Evolutionary conservation across 106 monocot genomes (phyloP), one percentile per base, ranked within the genome.

Genomic region (Platanthera guangdongensis): DNA sequence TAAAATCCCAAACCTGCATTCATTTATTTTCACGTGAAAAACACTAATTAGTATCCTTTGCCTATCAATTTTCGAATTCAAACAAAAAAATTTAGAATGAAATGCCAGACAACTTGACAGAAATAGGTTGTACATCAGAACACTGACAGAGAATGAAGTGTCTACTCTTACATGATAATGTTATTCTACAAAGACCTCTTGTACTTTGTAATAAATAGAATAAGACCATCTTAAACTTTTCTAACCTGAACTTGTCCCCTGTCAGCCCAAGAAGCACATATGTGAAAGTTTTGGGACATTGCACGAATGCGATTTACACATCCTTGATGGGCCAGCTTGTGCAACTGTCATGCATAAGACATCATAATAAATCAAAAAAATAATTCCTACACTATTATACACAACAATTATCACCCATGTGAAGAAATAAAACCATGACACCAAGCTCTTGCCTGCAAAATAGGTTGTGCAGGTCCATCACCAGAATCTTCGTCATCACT

Each of bases 181-280:
- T 19, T 65, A 9, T 0, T 12, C 11, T 65, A 10, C 12, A 65
- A 32, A 39, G 39, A 39, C 39, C 2, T 39, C 39, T 39, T 39
- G 39, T 39, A 39, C 39, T 39, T 39, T 4, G 53, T 53, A 4
- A 10, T 10, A 53, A 53, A 53, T 14, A 53, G 53, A 10, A 53
- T 8, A 53, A 14, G 14, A 10, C 8, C 14, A 8, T 53, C 53
- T 10, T 10, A 75, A 74, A 14, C 47, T 21, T 65, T 39, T 45
- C 67, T 4, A 76, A 96, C 95, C 95, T 96, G 90, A 9, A 96
- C 90, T 80, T 86, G 73, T 32, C 93, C 95, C 78, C 87, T 83
- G 55, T 96, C 95, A 75, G 83, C 85, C 95, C 95, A 96, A 52
- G 93, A 80, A 48, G 90, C 92, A 81, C 95, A 96, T 30, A 96